Evolutionary conservation across 345 rosid species (phyloP), one percentile per base, ranked within the genome.

Genomic region (Conringia planisiliqua): DNA sequence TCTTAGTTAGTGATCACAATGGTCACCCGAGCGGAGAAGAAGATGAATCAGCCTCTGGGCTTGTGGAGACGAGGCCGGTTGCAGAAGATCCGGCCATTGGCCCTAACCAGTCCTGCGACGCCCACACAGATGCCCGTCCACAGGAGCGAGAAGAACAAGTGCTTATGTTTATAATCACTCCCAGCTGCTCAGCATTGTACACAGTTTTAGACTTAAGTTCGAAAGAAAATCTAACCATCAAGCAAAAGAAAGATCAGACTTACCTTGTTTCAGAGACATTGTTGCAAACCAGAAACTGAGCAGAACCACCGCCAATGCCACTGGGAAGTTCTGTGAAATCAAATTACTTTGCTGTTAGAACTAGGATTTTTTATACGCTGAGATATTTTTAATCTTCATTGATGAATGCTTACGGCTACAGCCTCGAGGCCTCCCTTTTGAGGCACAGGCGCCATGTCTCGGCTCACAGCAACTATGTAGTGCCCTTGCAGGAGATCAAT

Each of bases 31-130:
- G 35, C 54, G 60, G 17, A 44, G 42, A 54, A 62, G 72, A 76
- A 58, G 14, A 59, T 24, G 44, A 10, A 70, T 90, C 86, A 92
- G 82, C 64, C 16, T 44, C 89, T 79, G 42, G 98, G 99, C 54
- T 90, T 90, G 78, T 89, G 91, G 54, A 92, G 89, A 79, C 96
- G 91, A 75, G 99, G 99, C 51, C 98, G 85, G 58, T 95, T 90
- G 86, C 99, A 95, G 86, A 92, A 95, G 70, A 92, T 66, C 77
- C 99, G 83, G 40, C 99, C 99, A 51, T 95, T 87, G 24, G 92
- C 90, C 73, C 74, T 90, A 67, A 95, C 86, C 78, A 90, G 68
- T 42, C 83, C 87, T 71, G 85, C 89, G 65, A 95, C 63, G 11
- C 72, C 97, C 30, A 82, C 50, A 61, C 94, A 82, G 35, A 90